Percentiles rank a stretch among this genome's conserved stretches.
These are phyloP conservation scores for Trichosporon sp. DNA, from an alignment of 1,284 basidiomycete genomes.

Conservation along the genomic window DNA sequence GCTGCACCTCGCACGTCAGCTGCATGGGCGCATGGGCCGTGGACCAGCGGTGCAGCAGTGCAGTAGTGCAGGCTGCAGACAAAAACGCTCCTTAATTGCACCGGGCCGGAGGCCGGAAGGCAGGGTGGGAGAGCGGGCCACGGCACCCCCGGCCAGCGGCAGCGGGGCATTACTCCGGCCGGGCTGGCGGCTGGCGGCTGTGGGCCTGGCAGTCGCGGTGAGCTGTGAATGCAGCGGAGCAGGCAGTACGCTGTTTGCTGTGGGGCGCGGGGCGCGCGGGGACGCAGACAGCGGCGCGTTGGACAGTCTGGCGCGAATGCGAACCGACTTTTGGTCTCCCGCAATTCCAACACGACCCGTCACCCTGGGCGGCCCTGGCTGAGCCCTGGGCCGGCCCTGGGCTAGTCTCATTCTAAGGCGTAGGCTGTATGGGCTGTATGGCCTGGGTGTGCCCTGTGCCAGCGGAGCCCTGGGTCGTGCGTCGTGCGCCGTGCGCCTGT, in stretches of 20 bases:
- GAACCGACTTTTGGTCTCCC: conserved; percentile 2
- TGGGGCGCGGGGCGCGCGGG: too few relatives aligned
- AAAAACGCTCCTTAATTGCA: neutral
- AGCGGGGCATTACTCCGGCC: neutral
- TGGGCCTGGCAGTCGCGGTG: too few relatives aligned
- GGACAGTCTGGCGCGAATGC: neutral
- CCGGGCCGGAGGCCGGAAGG: neutral
- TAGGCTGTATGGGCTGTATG: neutral
- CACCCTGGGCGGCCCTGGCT: neutral
- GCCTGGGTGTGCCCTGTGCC: neutral
- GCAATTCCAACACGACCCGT: conserved; percentile 5
- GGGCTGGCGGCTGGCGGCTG: too few relatives aligned
- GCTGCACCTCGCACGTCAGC: neutral
- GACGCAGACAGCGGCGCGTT: too few relatives aligned
- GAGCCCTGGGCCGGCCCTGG: neutral
- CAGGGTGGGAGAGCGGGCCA: neutral
- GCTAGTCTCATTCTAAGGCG: neutral
- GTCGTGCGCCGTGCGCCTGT: neutral
- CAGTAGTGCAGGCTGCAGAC: neutral
- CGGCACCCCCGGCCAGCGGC: neutral
- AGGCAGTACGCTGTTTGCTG: too few relatives aligned
- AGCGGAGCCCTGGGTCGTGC: neutral
- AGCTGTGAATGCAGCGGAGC: too few relatives aligned
- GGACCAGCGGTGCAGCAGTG: too few relatives aligned
- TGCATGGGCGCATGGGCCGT: neutral